Evolutionary conservation across 768 basidiomycete species (phyloP).

Genomic region (Tricholoma terreum): DNA sequence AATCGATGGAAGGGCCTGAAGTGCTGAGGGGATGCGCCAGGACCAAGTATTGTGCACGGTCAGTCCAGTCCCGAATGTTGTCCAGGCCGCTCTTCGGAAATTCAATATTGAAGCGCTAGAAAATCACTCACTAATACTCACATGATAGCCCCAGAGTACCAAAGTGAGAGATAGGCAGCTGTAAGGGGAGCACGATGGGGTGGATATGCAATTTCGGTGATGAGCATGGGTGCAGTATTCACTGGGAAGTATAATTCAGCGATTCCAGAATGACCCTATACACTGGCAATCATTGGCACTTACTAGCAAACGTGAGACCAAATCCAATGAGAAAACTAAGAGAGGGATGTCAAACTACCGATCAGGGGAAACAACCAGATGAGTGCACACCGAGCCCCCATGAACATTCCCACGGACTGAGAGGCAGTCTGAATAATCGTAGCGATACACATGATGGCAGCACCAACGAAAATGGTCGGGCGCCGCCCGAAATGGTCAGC

Average conservation of each 20-base stretch:
- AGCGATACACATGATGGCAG: constrained; percentile 66
- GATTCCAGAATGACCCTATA: constrained; percentile 6
- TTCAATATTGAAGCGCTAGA: background rate
- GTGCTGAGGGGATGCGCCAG: constrained; percentile 78
- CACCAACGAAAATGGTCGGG: constrained; percentile 62
- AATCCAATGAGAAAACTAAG: constrained; percentile 71
- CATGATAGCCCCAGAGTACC: constrained; percentile 84
- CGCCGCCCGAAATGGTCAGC: constrained; percentile 73
- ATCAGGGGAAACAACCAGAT: background rate
- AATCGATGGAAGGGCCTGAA: constrained; percentile 69
- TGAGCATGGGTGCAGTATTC: constrained; percentile 77
- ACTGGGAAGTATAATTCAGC: constrained; percentile 29
- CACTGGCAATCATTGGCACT: constrained; percentile 16
- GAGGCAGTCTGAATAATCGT: constrained; percentile 68
- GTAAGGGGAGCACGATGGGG: constrained; percentile 77
- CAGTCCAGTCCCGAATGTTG: constrained; percentile 73
- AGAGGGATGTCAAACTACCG: background rate
- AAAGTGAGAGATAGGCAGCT: constrained; percentile 78
- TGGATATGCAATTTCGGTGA: constrained; percentile 86
- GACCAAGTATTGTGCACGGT: constrained; percentile 65
- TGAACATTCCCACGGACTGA: constrained; percentile 75
- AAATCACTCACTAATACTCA: constrained; percentile 29
- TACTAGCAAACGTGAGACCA: constrained; percentile 68
- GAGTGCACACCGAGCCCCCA: constrained; percentile 60
- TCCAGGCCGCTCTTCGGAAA: constrained; percentile 66